A percentile compares a stretch with the other conserved stretches of the same genome.
phyloP scores from a whole-genome alignment of 192 early-diverging fungal species.

The Chytriomyces sp. region DNA sequence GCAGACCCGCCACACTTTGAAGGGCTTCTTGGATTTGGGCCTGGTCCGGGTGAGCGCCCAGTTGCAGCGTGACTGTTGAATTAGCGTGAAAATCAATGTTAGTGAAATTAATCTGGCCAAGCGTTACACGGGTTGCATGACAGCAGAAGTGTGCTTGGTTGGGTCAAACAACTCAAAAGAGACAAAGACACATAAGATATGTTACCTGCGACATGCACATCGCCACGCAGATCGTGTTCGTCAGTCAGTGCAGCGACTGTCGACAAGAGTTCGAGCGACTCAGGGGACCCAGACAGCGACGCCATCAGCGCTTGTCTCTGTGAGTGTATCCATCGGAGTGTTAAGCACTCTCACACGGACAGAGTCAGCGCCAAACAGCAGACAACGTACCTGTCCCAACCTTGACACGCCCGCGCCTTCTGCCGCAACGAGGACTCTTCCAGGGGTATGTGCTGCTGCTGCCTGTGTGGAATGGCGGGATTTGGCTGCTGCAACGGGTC shows the following conservation, averaged over 20 bases:
- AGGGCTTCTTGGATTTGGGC: constrained; percentile 1
- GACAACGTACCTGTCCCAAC: too few relatives aligned
- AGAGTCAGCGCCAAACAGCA: too few relatives aligned
- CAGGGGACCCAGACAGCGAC: not conserved
- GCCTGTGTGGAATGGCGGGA: too few relatives aligned
- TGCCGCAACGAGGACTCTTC: too few relatives aligned
- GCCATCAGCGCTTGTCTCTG: not conserved
- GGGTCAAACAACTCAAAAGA: not conserved
- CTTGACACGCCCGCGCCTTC: too few relatives aligned
- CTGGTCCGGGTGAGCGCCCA: not conserved
- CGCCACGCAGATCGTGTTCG: not conserved
- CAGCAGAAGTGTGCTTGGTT: not conserved
- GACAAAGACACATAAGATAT: not conserved
- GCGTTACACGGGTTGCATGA: not conserved
- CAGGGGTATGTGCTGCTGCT: too few relatives aligned
- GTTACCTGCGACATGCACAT: constrained; percentile 8
- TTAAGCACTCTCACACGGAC: too few relatives aligned
- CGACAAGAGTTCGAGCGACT: too few relatives aligned
- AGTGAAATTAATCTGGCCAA: too few relatives aligned
- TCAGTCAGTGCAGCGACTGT: too few relatives aligned
- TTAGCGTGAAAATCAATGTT: not conserved
- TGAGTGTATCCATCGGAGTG: not conserved
- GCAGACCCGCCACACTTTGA: not conserved
- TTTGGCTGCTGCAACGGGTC: too few relatives aligned
- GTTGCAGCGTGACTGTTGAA: constrained; percentile 18